Base-by-base conservation (phyloP, 2,329 filamentous ascomycete species). In the Pseudopithomyces maydicus region DNA sequence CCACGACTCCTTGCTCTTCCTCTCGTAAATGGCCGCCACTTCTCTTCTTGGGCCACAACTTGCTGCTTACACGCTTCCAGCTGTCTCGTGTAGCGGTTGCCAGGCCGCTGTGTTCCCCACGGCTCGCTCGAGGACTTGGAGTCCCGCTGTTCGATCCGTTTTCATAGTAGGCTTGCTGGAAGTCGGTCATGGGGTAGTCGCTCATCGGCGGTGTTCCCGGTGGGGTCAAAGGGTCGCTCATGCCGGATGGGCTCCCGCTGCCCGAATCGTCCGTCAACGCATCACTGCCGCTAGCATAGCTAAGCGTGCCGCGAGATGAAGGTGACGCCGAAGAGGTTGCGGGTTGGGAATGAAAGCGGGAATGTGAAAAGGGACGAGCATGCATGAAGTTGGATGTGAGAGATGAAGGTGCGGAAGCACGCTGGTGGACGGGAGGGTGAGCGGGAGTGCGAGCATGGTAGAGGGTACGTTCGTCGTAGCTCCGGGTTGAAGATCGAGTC, bases 161-260 rank as follows among this genome's bases (percentile, higher is more conserved):
- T 51, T 76, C 72, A 58, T 72, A 72, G 56, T 74, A 74, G 23
- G 70, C 68, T 38, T 73, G 71, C 23, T 73, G 66, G 42, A 70
- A 73, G 46, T 77, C 74, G 11, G 59, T 65, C 71, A 75, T 72
- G 6, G 89, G 89, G 36, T 73, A 73, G 45, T 74, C 71, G 60
- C 63, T 73, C 33, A 90, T 90, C 1, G 90, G 90, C 0, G 90
- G 90, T 5, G 90, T 92, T 6, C 90, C 90, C 2, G 90, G 90
- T 1, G 90, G 90, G 3, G 90, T 92, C 80, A 91, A 88, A 2
- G 83, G 88, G 68, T 89, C 88, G 57, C 81, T 78, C 23, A 47
- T 81, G 74, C 33, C 85, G 80, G 50, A 78, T 2, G 78, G 77
- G 58, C 53, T 79, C 22, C 69, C 56, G 82, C 83, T 84, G 54